Base-by-base conservation (phyloP, 495 filamentous ascomycete genomes). In the Aspergillus ostianus region DNA sequence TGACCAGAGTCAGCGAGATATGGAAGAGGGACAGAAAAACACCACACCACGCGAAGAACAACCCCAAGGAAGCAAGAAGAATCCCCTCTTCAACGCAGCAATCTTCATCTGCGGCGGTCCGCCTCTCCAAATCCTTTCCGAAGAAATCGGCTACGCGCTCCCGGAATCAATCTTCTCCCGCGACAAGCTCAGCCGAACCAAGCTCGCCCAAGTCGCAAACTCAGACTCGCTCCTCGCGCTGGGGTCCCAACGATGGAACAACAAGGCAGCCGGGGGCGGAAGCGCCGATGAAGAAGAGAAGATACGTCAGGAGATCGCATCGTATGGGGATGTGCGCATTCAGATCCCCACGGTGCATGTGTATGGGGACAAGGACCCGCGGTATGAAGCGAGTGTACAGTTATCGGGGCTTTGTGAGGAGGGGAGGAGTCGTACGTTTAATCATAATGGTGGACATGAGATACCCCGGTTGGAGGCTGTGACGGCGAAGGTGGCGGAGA, bases 51-150 rank as follows among this genome's bases (percentile, higher is more conserved):
- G 29, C 23, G 4, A 26, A 26, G 23, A 26, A 26, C 23, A 26
- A 26, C 3, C 29, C 29, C 29, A 32, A 6, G 29, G 29, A 2
- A 10, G 3, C 7, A 32, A 32, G 29, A 8, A 3, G 23, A 2
- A 2, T 2, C 75, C 79, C 1, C 83, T 81, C 0, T 88, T 88
- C 74, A 80, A 80, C 62, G 77, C 79, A 1, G 85, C 81, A 12
- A 58, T 62, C 12, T 62, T 62, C 51, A 62, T 62, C 27, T 62
- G 60, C 51, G 60, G 60, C 45, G 60, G 60, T 0, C 19, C 53
- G 0, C 60, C 60, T 1, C 55, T 62, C 6, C 23, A 18, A 4
- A 48, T 53, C 0, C 60, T 62, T 12, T 17, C 36, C 2, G 27
- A 49, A n/a, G 27, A 49, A n/a, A 15, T 58, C 44, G 55, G 55